Conservation (phyloP, 192 early-diverging fungal species). For the Coemansia sp. region DNA sequence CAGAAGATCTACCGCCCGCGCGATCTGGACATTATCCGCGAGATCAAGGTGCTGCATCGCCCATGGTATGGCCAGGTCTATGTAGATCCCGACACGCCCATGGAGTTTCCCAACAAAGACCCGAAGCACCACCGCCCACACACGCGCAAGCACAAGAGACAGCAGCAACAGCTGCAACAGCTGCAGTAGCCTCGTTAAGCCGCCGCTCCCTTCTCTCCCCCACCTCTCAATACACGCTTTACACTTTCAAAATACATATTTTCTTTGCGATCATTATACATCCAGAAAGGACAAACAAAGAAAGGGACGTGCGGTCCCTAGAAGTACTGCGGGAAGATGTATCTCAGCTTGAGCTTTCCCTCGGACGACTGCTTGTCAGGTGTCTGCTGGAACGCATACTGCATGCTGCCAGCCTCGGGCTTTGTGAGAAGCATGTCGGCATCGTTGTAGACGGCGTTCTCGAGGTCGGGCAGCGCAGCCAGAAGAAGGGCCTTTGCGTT, state of each 20-base stretch:
- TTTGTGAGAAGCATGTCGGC: conserved; percentile 55
- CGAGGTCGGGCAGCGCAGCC: conserved; percentile 76
- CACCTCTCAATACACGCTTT: neutral
- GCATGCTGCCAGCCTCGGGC: conserved; percentile 78
- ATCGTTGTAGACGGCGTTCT: conserved; percentile 59
- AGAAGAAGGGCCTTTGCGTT: conserved; percentile 81
- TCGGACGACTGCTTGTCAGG: conserved; percentile 70
- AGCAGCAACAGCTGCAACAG: conserved; percentile 1
- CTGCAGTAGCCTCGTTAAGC: no score
- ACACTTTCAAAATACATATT: neutral
- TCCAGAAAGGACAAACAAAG: neutral
- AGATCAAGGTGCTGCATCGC: conserved; percentile 56
- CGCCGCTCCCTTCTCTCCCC: no score
- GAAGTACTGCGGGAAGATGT: conserved; percentile 80
- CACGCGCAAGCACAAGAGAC: conserved; percentile 18
- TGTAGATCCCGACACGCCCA: conserved; percentile 44
- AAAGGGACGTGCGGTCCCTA: no score
- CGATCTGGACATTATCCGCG: conserved; percentile 66
- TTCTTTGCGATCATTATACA: conserved; percentile 1
- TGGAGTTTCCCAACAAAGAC: conserved; percentile 19
- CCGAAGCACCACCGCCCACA: conserved; percentile 18
- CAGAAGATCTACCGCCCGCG: conserved; percentile 66
- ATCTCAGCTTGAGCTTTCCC: conserved; percentile 76
- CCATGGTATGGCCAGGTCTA: conserved; percentile 57
- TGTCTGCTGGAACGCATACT: conserved; percentile 81